These are phyloP conservation scores for Astrothelium macrocarpum DNA, from an alignment of 495 filamentous ascomycete species.

Conservation along the genomic window DNA sequence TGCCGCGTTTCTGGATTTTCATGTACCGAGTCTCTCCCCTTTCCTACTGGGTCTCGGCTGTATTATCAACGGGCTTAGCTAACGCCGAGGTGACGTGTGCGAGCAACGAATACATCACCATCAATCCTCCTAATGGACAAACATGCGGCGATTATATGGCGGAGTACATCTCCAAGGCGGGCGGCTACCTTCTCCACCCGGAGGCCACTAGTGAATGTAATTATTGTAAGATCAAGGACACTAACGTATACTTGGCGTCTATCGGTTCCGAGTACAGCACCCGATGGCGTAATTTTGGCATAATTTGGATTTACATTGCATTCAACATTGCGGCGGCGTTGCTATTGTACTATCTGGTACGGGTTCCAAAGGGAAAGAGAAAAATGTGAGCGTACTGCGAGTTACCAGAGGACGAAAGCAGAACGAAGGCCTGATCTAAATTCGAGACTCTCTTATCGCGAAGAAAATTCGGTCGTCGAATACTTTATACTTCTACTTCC, in stretches of 20 bases:
- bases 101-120: conserved; percentile 31
- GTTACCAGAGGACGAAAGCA: no score
- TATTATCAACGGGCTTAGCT: conserved; percentile 33
- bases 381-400: background rate
- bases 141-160: conserved; percentile 42
- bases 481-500: background rate
- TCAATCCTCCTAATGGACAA: conserved; percentile 24
- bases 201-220: conserved; percentile 45
- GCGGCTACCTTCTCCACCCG: conserved; percentile 48
- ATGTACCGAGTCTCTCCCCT: conserved; percentile 37
- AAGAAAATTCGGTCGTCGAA: background rate
- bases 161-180: conserved; percentile 36
- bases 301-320: conserved; percentile 60
- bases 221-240: conserved; percentile 50
- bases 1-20: conserved; percentile 39
- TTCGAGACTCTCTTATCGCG: background rate
- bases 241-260: conserved; percentile 51
- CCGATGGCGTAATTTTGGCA: conserved; percentile 62
- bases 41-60: conserved; percentile 33
- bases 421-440: background rate
- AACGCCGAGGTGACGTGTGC: conserved; percentile 31
- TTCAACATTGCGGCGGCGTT: conserved; percentile 70
- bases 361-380: background rate
- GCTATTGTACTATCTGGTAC: conserved; percentile 56
- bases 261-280: conserved; percentile 44